Evolutionary conservation across 805 yeast genomes (phyloP), one percentile per base, ranked within the genome.

Genomic region (Starmerella floricola): DNA sequence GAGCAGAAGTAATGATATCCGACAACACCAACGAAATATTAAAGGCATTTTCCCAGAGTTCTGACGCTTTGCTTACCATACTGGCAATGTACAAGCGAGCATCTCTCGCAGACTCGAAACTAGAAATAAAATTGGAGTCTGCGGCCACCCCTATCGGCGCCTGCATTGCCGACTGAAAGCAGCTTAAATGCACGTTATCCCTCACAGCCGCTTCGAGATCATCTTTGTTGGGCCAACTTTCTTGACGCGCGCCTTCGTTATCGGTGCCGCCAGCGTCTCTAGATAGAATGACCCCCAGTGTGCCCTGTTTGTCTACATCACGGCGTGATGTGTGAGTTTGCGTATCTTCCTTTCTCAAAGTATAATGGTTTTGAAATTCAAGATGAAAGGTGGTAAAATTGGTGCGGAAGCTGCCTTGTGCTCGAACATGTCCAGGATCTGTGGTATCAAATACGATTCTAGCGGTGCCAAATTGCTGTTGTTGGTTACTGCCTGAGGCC

Each of bases 111-210:
- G 50, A 42, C 37, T 50, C 49, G 50, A 60, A 62, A n/a, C 34
- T 43, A 19, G 44, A 23, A 34, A 60, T 13, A 44, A 52, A 63
- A 47, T 55, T 57, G 49, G 63, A 61, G 49, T 63, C 67, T 2
- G 56, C 64, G 13, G 59, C 65, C 4, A 61, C 44, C 1, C 67
- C 67, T n/a, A 62, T 51, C 21, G 59, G 50, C 1, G 65, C 62
- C 12, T 15, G 16, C 5, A 17, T 10, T 12, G 23, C 15, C 2
- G 31, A 4, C 13, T 10, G 8, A 2, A 31, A 34, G 20, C 33
- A 31, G 2, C 21, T n/a, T 11, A 4, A 8, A 5, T 19, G 16
- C 10, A 6, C 8, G 10, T 10, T 19, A n/a, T 33, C n/a, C 18
- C 6, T 15, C 17, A 33, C 5, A 4, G 36, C 35, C 18, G n/a